Evolutionary conservation across 176 grass and related monocot species (phyloP), one percentile per base, ranked within the genome.

Genomic region (Phoenix roebelenii): DNA sequence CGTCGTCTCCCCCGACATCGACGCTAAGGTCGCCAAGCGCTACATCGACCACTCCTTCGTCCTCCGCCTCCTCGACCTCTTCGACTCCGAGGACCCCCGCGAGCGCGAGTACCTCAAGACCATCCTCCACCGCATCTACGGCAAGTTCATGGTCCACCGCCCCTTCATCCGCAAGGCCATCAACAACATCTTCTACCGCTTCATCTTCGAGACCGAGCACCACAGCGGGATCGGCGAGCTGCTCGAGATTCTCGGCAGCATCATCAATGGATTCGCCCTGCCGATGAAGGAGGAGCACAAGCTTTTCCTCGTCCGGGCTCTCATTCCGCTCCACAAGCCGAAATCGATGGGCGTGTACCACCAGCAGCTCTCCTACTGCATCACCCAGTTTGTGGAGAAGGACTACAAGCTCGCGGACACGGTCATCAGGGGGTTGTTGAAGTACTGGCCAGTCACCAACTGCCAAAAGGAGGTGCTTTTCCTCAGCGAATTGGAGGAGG

Each of bases 231-330:
- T 65, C 14, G 23, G 23, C 16, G 63, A 65, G 63, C 63, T 65
- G 22, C 35, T 65, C 6, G 63, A 65, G 49, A 65, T 65, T 23
- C 63, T 65, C 51, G 63, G 63, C 23, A 65, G 63, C n/a, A 65
- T 65, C 39, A 65, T 65, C 17, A 65, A 65, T 51, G 63, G 63
- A 16, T 65, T 65, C 25, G 63, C 63, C 0, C 22, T 65, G 22
- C 63, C 63, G 4, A 65, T 65, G 63, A 65, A 65, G 63, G 63
- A 65, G 63, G 63, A 65, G 50, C 63, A 65, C 16, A 65, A 65
- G 49, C 51, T 65, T 44, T 65, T 65, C 49, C 63, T 65, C 15
- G 49, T 26, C 22, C 48, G 63, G 20, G 63, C 23, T 5, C 63
- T 65, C 15, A 52, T 65, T 6, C 63, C 63, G 15, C 49, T 65